Evolutionary conservation across 257 asterid species (phyloP).

Genomic region (Echites panduratus): DNA sequence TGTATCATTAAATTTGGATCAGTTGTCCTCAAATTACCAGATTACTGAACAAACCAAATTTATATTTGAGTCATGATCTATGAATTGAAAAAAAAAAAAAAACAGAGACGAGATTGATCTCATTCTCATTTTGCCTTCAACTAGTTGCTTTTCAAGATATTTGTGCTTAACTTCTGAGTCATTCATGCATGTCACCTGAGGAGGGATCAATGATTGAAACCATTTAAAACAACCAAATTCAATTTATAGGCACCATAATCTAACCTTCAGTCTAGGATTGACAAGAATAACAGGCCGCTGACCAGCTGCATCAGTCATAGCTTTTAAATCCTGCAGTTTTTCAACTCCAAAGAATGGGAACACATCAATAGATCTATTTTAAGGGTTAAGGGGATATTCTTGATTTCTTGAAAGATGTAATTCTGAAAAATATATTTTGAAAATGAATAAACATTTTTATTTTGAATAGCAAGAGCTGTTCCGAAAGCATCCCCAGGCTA

Average conservation of each 20-base stretch:
- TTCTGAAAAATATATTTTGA: too few species aligned
- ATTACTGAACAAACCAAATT: background rate
- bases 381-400: background rate
- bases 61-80: background rate
- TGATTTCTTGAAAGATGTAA: too few species aligned
- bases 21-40: background rate
- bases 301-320: slow-evolving; percentile 94
- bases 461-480: too few species aligned
- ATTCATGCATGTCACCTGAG: background rate
- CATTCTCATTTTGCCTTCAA: too few species aligned
- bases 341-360: slow-evolving; percentile 12
- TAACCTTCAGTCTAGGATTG: slow-evolving; percentile 78
- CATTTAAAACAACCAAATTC: slow-evolving; percentile 10
- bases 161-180: background rate
- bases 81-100: background rate
- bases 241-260: slow-evolving; percentile 12
- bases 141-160: too few species aligned
- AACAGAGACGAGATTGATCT: too few species aligned
- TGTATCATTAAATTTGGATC: background rate
- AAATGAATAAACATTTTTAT: too few species aligned
- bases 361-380: slow-evolving; percentile 11
- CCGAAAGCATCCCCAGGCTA: too few species aligned
- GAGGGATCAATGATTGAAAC: background rate
- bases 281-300: slow-evolving; percentile 77
- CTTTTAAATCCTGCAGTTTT: slow-evolving; percentile 67